These are phyloP conservation scores for Lophiotrema nucula DNA, from an alignment of 495 filamentous ascomycete genomes.

Conservation along the genomic window DNA sequence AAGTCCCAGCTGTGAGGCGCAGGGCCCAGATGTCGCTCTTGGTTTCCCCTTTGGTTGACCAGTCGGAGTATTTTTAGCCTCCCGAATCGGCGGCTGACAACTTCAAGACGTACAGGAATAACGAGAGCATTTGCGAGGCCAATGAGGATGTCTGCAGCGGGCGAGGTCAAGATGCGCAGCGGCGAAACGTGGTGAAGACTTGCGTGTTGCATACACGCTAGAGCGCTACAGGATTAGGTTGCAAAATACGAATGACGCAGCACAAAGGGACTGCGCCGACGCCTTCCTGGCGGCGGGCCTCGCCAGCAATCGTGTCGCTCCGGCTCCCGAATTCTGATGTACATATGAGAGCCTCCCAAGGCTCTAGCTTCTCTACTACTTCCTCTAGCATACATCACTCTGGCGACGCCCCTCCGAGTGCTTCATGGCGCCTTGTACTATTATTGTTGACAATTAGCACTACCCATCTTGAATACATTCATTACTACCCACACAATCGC, in stretches of 20 bases:
- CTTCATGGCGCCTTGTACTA: slow-evolving; percentile 18
- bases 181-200: background rate
- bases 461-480: no score
- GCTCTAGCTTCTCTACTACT: background rate
- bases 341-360: background rate
- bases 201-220: background rate
- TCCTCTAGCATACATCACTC: background rate
- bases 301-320: background rate
- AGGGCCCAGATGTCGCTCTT: background rate
- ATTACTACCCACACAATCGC: no score
- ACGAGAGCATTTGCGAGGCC: no score
- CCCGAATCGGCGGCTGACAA: no score
- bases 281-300: no score
- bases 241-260: background rate
- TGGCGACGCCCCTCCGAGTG: background rate
- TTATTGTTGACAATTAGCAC: background rate
- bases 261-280: no score
- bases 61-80: no score
- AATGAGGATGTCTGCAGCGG: no score
- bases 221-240: background rate
- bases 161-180: no score
- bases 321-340: background rate
- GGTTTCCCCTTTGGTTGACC: no score
- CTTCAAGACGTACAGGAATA: no score
- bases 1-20: background rate